Base-by-base conservation (phyloP, 208 protist genomes). In the Crithidia sp. region DNA sequence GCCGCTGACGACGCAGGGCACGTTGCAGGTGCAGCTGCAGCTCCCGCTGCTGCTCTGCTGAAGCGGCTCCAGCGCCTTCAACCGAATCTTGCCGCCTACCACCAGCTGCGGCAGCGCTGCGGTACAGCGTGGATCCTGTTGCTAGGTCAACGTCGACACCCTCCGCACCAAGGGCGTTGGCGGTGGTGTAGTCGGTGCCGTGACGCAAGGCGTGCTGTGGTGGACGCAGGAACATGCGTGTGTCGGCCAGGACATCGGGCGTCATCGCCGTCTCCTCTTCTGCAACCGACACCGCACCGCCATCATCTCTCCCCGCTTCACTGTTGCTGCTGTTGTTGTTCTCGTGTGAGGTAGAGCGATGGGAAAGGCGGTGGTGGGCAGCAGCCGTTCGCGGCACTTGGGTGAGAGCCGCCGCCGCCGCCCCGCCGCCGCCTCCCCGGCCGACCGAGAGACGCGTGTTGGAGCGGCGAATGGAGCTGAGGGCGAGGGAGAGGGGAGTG, bases 381-480 rank as follows among this genome's bases (percentile, higher is more conserved):
- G 28, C 28, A 28, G 28, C 28, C 28, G 28, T 28, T 28, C 28
- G 28, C 28, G 0, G 28, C 28, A 28, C 28, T 28, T 28, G 28
- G 1, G 28, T 28, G 28, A 28, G 28, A 28, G 28, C 28, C 28
- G 28, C 28, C 28, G 28, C 28, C 0, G 28, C 28, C 28, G 28
- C 1, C 28, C 28, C 28, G 28, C 28, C 28, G 28, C 28, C 28
- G 28, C 28, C 28, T 28, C 28, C 28, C 28, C 28, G 28, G 28
- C 28, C 28, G 28, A 28, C 43, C 45, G 62, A 57, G 0, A 9
- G 49, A 2, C 62, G 62, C 45, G 62, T 57, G 62, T 37, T 17
- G 56, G 71, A 76, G 40, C 60, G 54, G 45, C 62, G 71, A 17
- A 76, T 69, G n/a, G 71, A 63, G 62, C 63, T 76, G 45, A 53